A percentile compares a stretch with the other conserved stretches of the same genome.
These are phyloP conservation scores for Leucocoprinus birnbaumii DNA, from an alignment of 768 basidiomycete species.

Conservation along the genomic window DNA sequence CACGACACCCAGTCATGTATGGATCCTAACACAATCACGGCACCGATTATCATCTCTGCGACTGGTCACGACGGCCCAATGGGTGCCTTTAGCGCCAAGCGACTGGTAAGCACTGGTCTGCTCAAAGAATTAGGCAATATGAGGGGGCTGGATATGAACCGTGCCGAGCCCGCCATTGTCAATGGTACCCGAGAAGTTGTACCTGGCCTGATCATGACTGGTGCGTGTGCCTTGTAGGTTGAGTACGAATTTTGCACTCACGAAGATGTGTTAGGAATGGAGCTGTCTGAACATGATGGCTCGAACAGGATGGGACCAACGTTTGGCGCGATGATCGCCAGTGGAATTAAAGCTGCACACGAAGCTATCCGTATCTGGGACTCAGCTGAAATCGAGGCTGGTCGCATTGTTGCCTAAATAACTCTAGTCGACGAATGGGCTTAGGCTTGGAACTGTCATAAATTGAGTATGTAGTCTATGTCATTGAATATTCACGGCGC, in stretches of 20 bases:
- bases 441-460: no score
- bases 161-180: slow-evolving; percentile 80
- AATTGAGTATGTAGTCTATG: no score
- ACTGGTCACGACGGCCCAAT: slow-evolving; percentile 80
- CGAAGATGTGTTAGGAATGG: slow-evolving; percentile 60
- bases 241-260: no score
- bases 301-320: slow-evolving; percentile 77
- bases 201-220: slow-evolving; percentile 73
- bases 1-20: slow-evolving; percentile 79
- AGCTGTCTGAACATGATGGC: slow-evolving; percentile 79
- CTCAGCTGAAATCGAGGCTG: slow-evolving; percentile 45
- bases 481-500: no score
- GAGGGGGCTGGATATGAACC: slow-evolving; percentile 78
- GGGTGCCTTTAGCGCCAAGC: slow-evolving; percentile 81
- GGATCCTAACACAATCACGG: slow-evolving; percentile 83
- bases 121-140: slow-evolving; percentile 75
- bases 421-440: no score
- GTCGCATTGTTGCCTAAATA: slow-evolving; percentile 52
- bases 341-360: slow-evolving; percentile 69
- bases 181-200: slow-evolving; percentile 74
- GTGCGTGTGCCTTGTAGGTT: no score
- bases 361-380: slow-evolving; percentile 57
- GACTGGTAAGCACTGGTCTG: slow-evolving; percentile 73
- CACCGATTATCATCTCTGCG: slow-evolving; percentile 67
- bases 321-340: slow-evolving; percentile 79